These are phyloP conservation scores for Neurospora cerealis DNA, from an alignment of 495 filamentous ascomycete species.

Conservation along the genomic window DNA sequence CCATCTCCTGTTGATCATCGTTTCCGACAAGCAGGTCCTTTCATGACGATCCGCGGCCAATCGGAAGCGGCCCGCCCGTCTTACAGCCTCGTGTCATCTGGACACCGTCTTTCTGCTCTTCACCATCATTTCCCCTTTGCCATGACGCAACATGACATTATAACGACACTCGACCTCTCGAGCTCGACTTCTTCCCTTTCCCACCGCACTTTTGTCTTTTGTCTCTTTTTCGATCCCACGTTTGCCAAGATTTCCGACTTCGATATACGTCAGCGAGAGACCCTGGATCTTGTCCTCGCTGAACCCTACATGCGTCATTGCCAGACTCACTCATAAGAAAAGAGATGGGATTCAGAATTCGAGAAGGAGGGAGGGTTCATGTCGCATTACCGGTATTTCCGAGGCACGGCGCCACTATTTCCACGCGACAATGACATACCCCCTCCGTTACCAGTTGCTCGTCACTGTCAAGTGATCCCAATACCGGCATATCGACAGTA, in stretches of 20 bases:
- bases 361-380: neutral
- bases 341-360: neutral
- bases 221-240: neutral
- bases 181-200: neutral
- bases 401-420: neutral
- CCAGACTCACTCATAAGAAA: neutral
- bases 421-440: neutral
- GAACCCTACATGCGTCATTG: neutral
- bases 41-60: neutral
- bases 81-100: neutral
- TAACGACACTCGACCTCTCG: neutral
- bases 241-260: neutral
- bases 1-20: neutral
- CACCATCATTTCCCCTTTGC: neutral
- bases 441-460: neutral
- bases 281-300: neutral
- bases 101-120: neutral
- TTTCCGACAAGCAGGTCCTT: neutral
- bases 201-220: neutral
- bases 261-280: neutral
- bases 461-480: neutral
- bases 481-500: neutral
- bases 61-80: neutral
- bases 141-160: neutral
- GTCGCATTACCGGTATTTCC: neutral